phyloP scores from a whole-genome alignment of 306 rosid genomes.

The Datisca glomerata region DNA sequence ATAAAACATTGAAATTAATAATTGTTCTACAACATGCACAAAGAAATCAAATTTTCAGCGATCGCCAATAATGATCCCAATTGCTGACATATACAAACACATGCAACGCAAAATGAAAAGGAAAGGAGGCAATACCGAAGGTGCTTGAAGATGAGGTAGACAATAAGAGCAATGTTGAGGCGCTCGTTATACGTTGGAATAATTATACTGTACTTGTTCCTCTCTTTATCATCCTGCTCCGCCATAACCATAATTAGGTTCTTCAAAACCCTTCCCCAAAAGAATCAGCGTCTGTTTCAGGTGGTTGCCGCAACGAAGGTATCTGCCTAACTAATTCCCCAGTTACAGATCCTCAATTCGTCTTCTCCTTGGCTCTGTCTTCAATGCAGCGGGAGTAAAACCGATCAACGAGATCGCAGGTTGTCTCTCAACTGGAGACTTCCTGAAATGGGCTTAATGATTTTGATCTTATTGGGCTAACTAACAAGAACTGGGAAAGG shows the following conservation, averaged over 20 bases:
- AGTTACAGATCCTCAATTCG: not conserved
- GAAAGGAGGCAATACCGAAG: slow-evolving; percentile 26
- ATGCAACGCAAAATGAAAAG: not conserved
- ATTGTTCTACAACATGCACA: no score
- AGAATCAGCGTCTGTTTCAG: not conserved
- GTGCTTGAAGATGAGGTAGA: slow-evolving; percentile 88
- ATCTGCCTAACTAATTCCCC: no score
- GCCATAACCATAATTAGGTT: slow-evolving; percentile 10
- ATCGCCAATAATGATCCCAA: not conserved
- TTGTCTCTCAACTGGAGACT: no score
- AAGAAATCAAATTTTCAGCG: no score
- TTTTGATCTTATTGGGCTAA: no score
- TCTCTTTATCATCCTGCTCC: slow-evolving; percentile 16
- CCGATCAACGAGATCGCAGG: no score
- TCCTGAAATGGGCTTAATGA: no score
- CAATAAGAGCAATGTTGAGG: slow-evolving; percentile 77
- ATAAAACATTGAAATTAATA: no score
- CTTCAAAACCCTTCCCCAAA: not conserved
- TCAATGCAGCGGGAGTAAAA: no score
- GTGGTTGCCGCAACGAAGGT: no score
- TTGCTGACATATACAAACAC: not conserved
- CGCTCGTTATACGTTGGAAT: slow-evolving; percentile 92
- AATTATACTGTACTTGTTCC: slow-evolving; percentile 72
- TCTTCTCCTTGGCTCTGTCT: not conserved
- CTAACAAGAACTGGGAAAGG: no score